Conservation (phyloP, 1,284 basidiomycete species). For the Marasmius tenuissimus region DNA sequence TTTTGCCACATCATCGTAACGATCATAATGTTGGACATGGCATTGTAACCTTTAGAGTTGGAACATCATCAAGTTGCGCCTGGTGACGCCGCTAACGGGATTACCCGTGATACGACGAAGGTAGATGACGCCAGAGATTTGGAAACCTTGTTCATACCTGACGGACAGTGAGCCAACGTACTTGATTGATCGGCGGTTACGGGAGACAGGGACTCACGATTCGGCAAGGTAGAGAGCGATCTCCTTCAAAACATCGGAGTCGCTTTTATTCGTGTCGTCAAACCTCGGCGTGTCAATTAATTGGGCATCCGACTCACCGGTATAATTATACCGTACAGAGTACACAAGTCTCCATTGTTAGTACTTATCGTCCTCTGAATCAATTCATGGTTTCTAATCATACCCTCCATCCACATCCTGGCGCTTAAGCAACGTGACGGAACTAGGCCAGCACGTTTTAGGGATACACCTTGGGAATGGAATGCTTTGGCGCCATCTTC, state of each 20-base stretch:
- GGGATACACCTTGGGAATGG: too few relatives aligned
- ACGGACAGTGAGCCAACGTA: background rate
- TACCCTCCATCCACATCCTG: too few relatives aligned
- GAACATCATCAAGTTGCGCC: conserved; percentile 45
- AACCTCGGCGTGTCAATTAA: conserved; percentile 38
- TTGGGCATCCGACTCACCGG: too few relatives aligned
- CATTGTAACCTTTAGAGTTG: conserved; percentile 42
- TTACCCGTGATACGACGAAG: conserved; percentile 48
- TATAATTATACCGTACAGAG: too few relatives aligned
- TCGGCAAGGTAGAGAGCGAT: conserved; percentile 22
- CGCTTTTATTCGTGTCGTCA: conserved; percentile 32
- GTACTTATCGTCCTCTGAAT: too few relatives aligned
- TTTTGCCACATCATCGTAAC: conserved; percentile 48
- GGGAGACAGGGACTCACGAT: conserved; percentile 17
- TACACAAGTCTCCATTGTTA: too few relatives aligned
- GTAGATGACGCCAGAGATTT: conserved; percentile 43
- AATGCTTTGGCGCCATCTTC: too few relatives aligned
- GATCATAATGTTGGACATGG: conserved; percentile 44
- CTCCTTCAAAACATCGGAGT: conserved; percentile 28
- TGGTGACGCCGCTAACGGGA: conserved; percentile 40
- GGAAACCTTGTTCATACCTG: conserved; percentile 38
- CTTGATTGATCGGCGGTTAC: background rate
- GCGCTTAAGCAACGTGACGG: too few relatives aligned
- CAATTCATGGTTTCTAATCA: too few relatives aligned
- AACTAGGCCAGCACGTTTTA: too few relatives aligned